Conservation (phyloP, 176 grass and related monocot species). For the Oryza glaberrima region DNA sequence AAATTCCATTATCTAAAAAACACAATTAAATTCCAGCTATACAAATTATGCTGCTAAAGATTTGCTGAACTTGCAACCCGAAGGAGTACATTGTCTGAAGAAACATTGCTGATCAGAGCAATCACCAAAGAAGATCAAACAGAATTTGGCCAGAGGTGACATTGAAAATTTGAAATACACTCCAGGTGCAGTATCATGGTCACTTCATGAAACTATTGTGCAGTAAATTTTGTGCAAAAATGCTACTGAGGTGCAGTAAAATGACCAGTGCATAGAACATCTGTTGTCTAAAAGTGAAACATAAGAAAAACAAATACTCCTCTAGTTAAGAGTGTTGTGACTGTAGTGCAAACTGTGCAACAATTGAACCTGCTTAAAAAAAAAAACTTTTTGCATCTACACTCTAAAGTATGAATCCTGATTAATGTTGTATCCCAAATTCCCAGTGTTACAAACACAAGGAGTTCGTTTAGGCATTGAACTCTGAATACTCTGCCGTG, state of each 20-base stretch:
- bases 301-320: background rate
- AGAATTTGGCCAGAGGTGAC: background rate
- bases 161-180: background rate
- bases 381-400: background rate
- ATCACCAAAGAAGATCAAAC: background rate
- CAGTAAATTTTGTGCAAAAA: background rate
- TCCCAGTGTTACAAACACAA: too few species aligned
- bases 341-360: too few species aligned
- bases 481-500: too few species aligned
- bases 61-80: background rate
- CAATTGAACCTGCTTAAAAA: background rate
- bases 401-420: background rate
- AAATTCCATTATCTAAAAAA: too few species aligned
- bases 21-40: background rate
- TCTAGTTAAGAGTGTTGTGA: too few species aligned
- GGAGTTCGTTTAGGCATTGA: too few species aligned
- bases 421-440: background rate
- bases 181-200: background rate
- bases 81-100: background rate
- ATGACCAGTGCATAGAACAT: background rate
- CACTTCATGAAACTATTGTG: background rate
- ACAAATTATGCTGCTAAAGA: background rate
- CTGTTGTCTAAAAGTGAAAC: background rate
- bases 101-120: background rate
- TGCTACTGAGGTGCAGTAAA: too few species aligned